These are phyloP conservation scores for Exophiala aquamarina DNA, from an alignment of 2,329 filamentous ascomycete species.

Conservation along the genomic window DNA sequence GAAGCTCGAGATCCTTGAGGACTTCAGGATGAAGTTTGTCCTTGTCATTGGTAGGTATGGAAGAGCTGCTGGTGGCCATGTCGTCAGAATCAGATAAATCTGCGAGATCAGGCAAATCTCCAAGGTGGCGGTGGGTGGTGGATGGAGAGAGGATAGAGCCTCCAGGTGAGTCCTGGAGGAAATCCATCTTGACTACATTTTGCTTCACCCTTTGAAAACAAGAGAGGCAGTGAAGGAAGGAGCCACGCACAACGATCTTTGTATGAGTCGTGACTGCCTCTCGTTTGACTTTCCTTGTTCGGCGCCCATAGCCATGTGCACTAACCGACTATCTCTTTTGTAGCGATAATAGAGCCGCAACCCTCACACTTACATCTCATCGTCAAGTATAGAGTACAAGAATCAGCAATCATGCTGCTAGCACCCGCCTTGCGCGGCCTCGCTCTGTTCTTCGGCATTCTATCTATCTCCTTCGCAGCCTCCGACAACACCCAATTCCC, in stretches of 20 bases:
- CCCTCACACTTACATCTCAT: too few species aligned
- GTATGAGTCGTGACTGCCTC: neutral
- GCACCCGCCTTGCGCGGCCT: too few species aligned
- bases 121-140: neutral
- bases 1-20: conserved; percentile 24
- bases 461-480: neutral
- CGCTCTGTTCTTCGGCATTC: too few species aligned
- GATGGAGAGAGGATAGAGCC: conserved; percentile 4
- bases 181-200: conserved; percentile 23
- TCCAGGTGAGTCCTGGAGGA: conserved; percentile 16
- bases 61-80: conserved; percentile 10
- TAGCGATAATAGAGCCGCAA: too few species aligned
- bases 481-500: neutral
- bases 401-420: too few species aligned
- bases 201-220: conserved; percentile 3
- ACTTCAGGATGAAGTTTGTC: conserved; percentile 27
- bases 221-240: conserved; percentile 8
- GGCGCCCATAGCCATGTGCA: neutral
- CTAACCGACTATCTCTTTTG: neutral
- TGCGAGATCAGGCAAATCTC: conserved; percentile 7
- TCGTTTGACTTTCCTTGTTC: conserved; percentile 19
- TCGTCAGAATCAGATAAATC: conserved; percentile 17
- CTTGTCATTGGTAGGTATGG: conserved; percentile 17
- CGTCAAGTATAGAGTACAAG: too few species aligned
- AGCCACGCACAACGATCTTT: neutral